Conservation (phyloP, 73 alveolate species). For the Paramecium octaurelia region DNA sequence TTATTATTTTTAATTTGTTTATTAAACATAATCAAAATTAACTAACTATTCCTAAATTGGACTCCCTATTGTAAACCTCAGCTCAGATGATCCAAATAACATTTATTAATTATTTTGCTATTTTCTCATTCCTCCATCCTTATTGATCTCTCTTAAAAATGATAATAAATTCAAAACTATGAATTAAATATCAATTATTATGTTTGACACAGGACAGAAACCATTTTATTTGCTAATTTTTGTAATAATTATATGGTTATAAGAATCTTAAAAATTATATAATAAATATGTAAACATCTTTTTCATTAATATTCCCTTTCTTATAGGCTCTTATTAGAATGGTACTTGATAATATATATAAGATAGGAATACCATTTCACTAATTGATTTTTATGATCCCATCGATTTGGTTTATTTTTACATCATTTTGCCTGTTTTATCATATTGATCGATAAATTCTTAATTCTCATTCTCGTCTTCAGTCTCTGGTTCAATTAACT, state of each 20-base stretch:
- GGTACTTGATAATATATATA: neutral
- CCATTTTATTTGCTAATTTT: too few species aligned
- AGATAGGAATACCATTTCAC: neutral
- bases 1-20: neutral
- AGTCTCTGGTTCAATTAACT: constrained; percentile 90
- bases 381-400: constrained; percentile 46
- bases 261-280: neutral
- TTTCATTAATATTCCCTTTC: constrained; percentile 16
- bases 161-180: too few species aligned
- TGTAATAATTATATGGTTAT: too few species aligned
- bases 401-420: constrained; percentile 26
- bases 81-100: too few species aligned
- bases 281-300: neutral
- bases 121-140: too few species aligned
- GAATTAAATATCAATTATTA: too few species aligned
- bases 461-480: constrained; percentile 85
- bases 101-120: too few species aligned
- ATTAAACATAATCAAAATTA: neutral
- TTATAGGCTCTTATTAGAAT: constrained; percentile 27
- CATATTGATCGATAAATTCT: constrained; percentile 63
- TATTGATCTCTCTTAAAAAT: too few species aligned
- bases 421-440: constrained; percentile 46
- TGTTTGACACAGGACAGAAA: too few species aligned
- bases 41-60: neutral
- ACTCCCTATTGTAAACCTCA: too few species aligned